Conservation (phyloP, 2,329 filamentous ascomycete genomes). For the Xylariaceae sp. region DNA sequence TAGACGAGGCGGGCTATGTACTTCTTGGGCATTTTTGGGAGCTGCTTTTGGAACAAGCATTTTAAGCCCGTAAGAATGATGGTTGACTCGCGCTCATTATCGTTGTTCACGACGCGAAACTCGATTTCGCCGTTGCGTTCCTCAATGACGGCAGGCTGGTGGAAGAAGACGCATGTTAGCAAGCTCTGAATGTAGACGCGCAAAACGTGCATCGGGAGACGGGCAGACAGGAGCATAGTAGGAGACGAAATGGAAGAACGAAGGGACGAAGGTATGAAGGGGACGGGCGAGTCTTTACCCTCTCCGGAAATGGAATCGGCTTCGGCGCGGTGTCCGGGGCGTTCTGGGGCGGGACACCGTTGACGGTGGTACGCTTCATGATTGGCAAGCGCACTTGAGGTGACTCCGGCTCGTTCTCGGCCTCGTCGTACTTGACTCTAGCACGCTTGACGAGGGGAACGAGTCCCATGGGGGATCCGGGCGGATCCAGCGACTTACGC, state of each 20-base stretch:
- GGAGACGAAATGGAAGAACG: too few relatives aligned
- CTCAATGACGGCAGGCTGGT: slow-evolving; percentile 76
- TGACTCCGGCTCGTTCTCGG: too few relatives aligned
- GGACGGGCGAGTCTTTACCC: background rate
- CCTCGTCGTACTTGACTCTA: too few relatives aligned
- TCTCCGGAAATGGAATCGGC: slow-evolving; percentile 10
- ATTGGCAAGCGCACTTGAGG: too few relatives aligned
- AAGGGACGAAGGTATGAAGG: background rate
- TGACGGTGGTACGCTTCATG: too few relatives aligned
- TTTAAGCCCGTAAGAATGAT: slow-evolving; percentile 92
- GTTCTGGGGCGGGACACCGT: background rate
- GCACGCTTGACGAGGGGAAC: too few relatives aligned
- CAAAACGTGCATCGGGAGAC: background rate
- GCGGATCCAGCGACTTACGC: background rate
- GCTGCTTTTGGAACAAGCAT: slow-evolving; percentile 93
- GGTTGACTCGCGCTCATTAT: slow-evolving; percentile 73
- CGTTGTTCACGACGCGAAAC: slow-evolving; percentile 95
- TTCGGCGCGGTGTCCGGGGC: background rate
- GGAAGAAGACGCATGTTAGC: background rate
- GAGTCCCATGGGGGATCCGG: too few relatives aligned
- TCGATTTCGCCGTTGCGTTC: slow-evolving; percentile 89
- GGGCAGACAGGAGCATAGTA: too few relatives aligned
- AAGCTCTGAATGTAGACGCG: background rate
- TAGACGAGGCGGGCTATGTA: slow-evolving; percentile 96
- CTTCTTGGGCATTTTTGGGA: slow-evolving; percentile 97